Evolutionary conservation across 1,284 basidiomycete species (phyloP), one percentile per base, ranked within the genome.

Genomic region (Trametes sp.): DNA sequence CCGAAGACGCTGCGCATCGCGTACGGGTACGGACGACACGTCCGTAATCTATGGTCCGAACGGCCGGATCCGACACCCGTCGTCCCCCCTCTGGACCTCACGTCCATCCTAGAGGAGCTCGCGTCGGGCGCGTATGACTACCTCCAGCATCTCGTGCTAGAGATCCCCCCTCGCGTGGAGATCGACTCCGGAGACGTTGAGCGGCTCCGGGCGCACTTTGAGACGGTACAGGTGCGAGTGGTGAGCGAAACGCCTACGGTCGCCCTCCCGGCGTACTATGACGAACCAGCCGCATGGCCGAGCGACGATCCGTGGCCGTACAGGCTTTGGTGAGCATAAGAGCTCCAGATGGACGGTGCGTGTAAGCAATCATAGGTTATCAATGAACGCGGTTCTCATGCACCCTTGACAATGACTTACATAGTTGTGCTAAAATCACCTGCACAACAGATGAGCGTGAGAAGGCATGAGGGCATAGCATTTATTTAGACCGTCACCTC

Each of bases 41-140:
- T 24, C 41, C n/a, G 21, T 8, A 3, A 24, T 6, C 41, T 13
- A 38, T 38, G 36, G 36, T 10, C 8, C 36, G 6, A 6, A 9
- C 21, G 23, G 2, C 29, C 50, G 5, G 5, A 23, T 10, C 6
- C n/a, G n/a, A 26, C 5, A 29, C 23, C 9, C 21, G 33, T 19
- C 8, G 31, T n/a, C 6, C 38, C 38, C 14, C 38, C 19, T 3
- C 38, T 35, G 19, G 52, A 42, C 24, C 19, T 54, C 8, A 28
- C 36, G 4, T 9, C 5, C 26, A 13, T 54, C 26, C 16, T 54
- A 7, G 16, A 41, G 2, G 38, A 54, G n/a, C 35, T 54, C 16
- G 52, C 23, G 52, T 42, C 52, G 2, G 38, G 52, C 14, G 52
- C 52, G 7, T 54, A 54, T 16, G 14, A 29, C 38, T 42, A 54